Conservation (phyloP, 495 filamentous ascomycete genomes). For the Tuber calosporum region DNA sequence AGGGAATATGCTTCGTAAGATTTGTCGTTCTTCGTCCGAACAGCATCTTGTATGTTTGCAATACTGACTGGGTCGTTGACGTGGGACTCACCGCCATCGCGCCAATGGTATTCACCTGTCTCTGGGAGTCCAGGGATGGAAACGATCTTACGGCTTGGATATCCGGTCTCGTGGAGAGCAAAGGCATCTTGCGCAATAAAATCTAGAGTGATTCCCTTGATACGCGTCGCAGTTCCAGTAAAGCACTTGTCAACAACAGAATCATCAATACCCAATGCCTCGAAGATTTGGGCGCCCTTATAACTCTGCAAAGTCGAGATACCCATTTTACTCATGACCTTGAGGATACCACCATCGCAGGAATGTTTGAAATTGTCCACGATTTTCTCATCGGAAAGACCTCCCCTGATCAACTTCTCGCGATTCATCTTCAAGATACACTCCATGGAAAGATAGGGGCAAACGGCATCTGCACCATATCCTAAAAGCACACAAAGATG, state of each 20-base stretch:
- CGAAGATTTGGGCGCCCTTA: slow-evolving; percentile 99
- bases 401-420: slow-evolving; percentile 87
- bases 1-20: slow-evolving; percentile 97
- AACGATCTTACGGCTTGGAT: slow-evolving; percentile 71
- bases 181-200: slow-evolving; percentile 95
- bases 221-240: slow-evolving; percentile 87
- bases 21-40: slow-evolving; percentile 98
- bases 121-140: slow-evolving; percentile 80
- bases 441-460: slow-evolving; percentile 95
- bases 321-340: slow-evolving; percentile 99
- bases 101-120: slow-evolving; percentile 98
- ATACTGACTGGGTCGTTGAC: slow-evolving; percentile 94
- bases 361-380: slow-evolving; percentile 98
- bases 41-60: slow-evolving; percentile 96
- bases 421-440: slow-evolving; percentile 98
- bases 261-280: slow-evolving; percentile 96
- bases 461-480: slow-evolving; percentile 93
- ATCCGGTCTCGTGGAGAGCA: slow-evolving; percentile 92
- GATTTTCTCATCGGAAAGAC: slow-evolving; percentile 72
- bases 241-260: slow-evolving; percentile 95
- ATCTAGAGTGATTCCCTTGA: slow-evolving; percentile 92
- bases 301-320: slow-evolving; percentile 97
- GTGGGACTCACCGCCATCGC: slow-evolving; percentile 96
- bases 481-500: slow-evolving; percentile 97
- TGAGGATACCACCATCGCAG: slow-evolving; percentile 93